Evolutionary conservation across 768 basidiomycete species (phyloP).

Genomic region (Boletus rubroflammeus): DNA sequence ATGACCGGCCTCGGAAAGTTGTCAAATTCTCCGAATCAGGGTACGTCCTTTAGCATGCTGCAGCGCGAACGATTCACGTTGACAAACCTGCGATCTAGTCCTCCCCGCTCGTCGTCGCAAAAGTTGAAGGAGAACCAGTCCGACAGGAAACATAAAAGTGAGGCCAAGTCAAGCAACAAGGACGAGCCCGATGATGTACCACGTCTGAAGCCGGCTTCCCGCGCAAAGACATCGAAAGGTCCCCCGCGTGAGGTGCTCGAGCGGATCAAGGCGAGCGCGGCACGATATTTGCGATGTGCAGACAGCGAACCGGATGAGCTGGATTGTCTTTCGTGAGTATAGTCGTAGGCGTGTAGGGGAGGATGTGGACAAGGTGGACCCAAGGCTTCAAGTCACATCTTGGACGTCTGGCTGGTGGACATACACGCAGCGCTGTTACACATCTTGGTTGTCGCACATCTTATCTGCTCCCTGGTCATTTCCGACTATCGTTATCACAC

Average conservation of each 20-base stretch:
- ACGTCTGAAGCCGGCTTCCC: background rate
- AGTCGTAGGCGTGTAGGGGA: background rate
- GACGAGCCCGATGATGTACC: background rate
- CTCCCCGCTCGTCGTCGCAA: constrained; percentile 19
- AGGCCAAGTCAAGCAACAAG: background rate
- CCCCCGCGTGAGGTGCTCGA: constrained; percentile 39
- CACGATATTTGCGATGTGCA: constrained; percentile 11
- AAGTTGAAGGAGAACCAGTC: constrained; percentile 36
- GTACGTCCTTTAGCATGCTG: constrained; percentile 9
- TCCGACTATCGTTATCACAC: background rate
- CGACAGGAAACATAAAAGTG: background rate
- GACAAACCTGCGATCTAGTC: background rate
- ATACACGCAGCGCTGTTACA: background rate
- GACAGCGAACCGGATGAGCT: constrained; percentile 44
- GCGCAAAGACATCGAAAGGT: constrained; percentile 27
- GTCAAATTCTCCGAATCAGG: constrained; percentile 11
- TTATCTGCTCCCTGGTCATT: background rate
- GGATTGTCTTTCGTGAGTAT: constrained; percentile 41
- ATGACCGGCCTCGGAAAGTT: constrained; percentile 24
- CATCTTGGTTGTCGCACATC: background rate
- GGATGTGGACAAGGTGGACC: background rate
- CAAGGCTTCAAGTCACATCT: background rate
- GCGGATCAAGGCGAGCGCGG: constrained; percentile 34
- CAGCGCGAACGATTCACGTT: background rate
- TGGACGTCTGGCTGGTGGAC: background rate